phyloP scores from a whole-genome alignment of 345 rosid species.

The Eucalyptus sp. region DNA sequence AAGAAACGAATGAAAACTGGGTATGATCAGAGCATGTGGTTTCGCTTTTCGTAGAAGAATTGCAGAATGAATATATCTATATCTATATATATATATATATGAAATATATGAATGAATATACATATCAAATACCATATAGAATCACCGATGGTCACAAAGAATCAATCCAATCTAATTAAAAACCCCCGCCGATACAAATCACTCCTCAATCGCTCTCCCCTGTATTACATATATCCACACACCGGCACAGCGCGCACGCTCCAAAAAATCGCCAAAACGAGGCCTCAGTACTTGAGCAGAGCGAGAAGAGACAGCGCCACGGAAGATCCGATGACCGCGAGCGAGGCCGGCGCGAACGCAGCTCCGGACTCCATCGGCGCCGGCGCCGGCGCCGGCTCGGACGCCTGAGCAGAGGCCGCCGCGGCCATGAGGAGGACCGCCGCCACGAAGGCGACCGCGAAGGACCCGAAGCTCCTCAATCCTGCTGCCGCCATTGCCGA shows the following conservation, averaged over 20 bases:
- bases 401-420: slow-evolving; percentile 18
- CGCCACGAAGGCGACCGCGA: not conserved
- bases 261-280: not conserved
- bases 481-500: slow-evolving; percentile 7
- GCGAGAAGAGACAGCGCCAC: slow-evolving; percentile 11
- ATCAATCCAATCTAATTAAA: not conserved
- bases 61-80: not conserved
- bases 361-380: slow-evolving; percentile 23
- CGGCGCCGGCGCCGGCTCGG: slow-evolving; percentile 4
- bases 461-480: not conserved
- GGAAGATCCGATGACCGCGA: not conserved
- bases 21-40: not conserved
- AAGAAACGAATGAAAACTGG: too few species aligned
- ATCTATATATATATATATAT: not conserved
- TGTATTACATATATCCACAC: not conserved
- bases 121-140: not conserved
- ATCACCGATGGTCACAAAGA: not conserved
- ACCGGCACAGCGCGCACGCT: not conserved
- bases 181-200: not conserved
- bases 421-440: not conserved
- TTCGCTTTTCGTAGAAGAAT: not conserved
- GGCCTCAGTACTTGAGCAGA: not conserved
- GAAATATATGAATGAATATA: not conserved
- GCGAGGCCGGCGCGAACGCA: slow-evolving; percentile 8
- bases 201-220: not conserved